Percentiles rank a stretch among this genome's conserved stretches.
phyloP scores from a whole-genome alignment of 1,284 basidiomycete genomes.

The Tausonia pullulans region DNA sequence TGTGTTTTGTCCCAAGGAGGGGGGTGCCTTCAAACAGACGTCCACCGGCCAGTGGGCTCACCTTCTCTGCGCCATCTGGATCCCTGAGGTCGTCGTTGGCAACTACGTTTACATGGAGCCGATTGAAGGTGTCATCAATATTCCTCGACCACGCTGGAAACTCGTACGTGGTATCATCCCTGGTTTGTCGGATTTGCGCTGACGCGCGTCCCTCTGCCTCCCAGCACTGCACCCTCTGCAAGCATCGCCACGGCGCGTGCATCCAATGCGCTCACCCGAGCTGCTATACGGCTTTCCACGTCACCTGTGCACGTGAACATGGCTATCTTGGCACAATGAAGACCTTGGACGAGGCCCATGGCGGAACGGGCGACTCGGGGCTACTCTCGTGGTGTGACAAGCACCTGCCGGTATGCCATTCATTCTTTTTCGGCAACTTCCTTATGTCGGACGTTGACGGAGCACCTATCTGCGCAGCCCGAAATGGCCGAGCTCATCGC shows the following conservation, averaged over 20 bases:
- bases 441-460: too few species aligned
- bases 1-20: conserved; percentile 88
- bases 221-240: conserved; percentile 80
- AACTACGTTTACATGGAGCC: conserved; percentile 99
- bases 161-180: conserved; percentile 48
- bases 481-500: background rate
- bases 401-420: conserved; percentile 63
- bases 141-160: conserved; percentile 88
- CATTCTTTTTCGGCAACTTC: too few species aligned
- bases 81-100: conserved; percentile 86
- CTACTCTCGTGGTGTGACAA: conserved; percentile 75
- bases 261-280: conserved; percentile 89
- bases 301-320: conserved; percentile 82
- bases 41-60: conserved; percentile 90
- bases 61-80: conserved; percentile 93
- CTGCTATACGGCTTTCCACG: conserved; percentile 90
- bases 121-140: conserved; percentile 76
- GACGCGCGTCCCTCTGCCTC: background rate
- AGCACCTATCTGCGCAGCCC: too few species aligned
- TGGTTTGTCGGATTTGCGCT: conserved; percentile 42
- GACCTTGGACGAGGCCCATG: conserved; percentile 45
- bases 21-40: conserved; percentile 98
- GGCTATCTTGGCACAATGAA: conserved; percentile 81
- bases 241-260: conserved; percentile 72
- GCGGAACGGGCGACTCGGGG: conserved; percentile 26